Evolutionary conservation across 2,329 filamentous ascomycete genomes (phyloP).

Genomic region (Trichoderma sp.): DNA sequence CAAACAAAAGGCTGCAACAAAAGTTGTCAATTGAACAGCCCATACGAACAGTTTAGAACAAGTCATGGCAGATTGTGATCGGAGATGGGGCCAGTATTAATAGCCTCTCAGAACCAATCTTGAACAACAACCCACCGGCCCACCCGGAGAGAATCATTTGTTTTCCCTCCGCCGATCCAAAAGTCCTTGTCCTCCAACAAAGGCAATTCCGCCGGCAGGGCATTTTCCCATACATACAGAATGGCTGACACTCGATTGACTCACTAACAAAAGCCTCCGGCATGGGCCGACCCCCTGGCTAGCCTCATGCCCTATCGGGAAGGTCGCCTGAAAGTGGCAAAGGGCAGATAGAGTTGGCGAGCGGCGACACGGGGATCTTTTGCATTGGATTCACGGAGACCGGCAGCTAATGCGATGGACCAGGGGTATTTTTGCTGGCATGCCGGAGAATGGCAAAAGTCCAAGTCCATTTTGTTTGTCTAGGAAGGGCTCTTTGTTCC

Average conservation of each 20-base stretch:
- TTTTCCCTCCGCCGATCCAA: neutral
- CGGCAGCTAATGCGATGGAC: neutral
- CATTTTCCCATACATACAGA: neutral
- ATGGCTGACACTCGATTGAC: neutral
- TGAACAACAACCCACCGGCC: neutral
- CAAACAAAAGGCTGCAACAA: neutral
- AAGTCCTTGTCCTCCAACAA: neutral
- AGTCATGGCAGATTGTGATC: neutral
- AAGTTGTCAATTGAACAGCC: neutral
- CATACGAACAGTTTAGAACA: neutral
- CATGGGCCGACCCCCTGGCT: neutral
- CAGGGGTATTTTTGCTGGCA: neutral
- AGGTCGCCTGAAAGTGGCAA: slow-evolving; percentile 8
- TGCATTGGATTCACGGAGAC: neutral
- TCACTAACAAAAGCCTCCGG: neutral
- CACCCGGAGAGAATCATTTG: neutral
- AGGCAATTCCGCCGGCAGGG: neutral
- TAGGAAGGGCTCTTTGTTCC: neutral
- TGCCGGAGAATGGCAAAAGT: neutral
- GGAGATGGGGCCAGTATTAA: neutral
- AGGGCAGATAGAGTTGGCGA: neutral
- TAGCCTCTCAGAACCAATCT: neutral
- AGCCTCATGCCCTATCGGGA: neutral
- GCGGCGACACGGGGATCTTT: slow-evolving; percentile 1
- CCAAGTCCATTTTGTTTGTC: neutral